Base-by-base conservation (phyloP, 2,329 filamentous ascomycete species). In the Mollisiaceae sp. region DNA sequence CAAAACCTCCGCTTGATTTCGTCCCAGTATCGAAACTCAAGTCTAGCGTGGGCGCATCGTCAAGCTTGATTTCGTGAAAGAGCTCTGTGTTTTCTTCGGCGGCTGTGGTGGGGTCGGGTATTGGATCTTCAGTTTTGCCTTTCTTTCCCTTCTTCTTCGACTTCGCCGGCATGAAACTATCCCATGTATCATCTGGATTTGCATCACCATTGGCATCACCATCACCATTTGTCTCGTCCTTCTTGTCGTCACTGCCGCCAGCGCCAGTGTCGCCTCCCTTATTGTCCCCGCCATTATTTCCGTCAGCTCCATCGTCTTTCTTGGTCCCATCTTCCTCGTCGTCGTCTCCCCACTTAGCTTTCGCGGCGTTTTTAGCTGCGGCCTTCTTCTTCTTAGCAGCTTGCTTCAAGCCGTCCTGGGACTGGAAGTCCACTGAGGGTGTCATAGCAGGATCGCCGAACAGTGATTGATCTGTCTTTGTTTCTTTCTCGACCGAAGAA, bases 51-150 rank as follows among this genome's bases (percentile, higher is more conserved):
- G 86, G 85, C n/a, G 79, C 82, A 32, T 78, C 74, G 63, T 89
- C 87, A 32, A 92, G 77, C 72, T 87, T 90, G 69, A 93, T 87
- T 35, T 92, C 89, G 54, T 91, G 83, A 70, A 92, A 91, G n/a
- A 82, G 78, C 63, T 85, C 83, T 27, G 69, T 62, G 1, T 66
- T 67, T 18, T 77, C 70, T 14, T 80, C 73, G 27, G 72, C 70
- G 11, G 77, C 74, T 20, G 36, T 54, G 11, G 77, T 74, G 24
- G 36, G 59, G 11, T 62, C 60, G 18, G 74, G 75, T 24, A 71
- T 70, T n/a, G 76, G 74, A 56, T 79, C 70, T 52, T 75, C 74
- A 57, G 55, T 65, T 12, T 68, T 86, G 68, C 77, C 72, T 76
- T 86, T 86, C 75, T 87, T 88, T 71, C 77, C 87, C 75, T 86